Percentiles rank a stretch among this genome's conserved stretches.
These are phyloP conservation scores for Annulohypoxylon bovei DNA, from an alignment of 495 filamentous ascomycete species.

Conservation along the genomic window DNA sequence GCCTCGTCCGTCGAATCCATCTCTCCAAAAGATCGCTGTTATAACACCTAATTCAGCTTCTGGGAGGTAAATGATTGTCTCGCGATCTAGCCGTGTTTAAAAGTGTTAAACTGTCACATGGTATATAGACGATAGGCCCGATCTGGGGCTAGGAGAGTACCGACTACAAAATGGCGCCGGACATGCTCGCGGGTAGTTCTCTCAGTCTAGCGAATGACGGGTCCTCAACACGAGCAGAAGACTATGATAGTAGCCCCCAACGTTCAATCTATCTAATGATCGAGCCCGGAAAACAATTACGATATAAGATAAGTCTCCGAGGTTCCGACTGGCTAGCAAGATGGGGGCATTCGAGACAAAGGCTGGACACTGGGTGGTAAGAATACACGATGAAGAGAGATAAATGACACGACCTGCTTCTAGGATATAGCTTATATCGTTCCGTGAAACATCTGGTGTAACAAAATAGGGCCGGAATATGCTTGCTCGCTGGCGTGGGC, in stretches of 20 bases:
- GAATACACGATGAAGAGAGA: constrained; percentile 25
- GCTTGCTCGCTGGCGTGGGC: constrained; percentile 33
- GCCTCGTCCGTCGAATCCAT: constrained; percentile 41
- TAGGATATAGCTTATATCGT: constrained; percentile 39
- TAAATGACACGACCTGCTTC: constrained; percentile 31
- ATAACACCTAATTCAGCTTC: not conserved
- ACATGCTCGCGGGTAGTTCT: constrained; percentile 21
- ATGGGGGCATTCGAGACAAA: constrained; percentile 24
- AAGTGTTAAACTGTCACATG: constrained; percentile 33
- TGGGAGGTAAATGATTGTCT: constrained; percentile 13
- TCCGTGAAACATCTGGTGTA: constrained; percentile 39
- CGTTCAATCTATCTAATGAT: constrained; percentile 16
- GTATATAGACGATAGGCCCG: constrained; percentile 31
- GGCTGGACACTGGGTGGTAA: constrained; percentile 8
- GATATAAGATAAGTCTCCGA: constrained; percentile 12
- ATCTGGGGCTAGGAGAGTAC: constrained; percentile 19
- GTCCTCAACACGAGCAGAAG: constrained; percentile 10
- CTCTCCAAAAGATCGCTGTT: constrained; percentile 13
- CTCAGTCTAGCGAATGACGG: constrained; percentile 8
- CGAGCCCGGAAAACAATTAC: constrained; percentile 15
- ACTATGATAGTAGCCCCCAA: constrained; percentile 6
- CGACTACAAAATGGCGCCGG: constrained; percentile 28
- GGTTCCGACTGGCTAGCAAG: constrained; percentile 22
- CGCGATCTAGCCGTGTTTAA: constrained; percentile 25
- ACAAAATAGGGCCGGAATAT: constrained; percentile 31